A percentile compares a stretch with the other conserved stretches of the same genome.
Conservation (phyloP, 2,329 filamentous ascomycete genomes). For the Penicillium sp. region DNA sequence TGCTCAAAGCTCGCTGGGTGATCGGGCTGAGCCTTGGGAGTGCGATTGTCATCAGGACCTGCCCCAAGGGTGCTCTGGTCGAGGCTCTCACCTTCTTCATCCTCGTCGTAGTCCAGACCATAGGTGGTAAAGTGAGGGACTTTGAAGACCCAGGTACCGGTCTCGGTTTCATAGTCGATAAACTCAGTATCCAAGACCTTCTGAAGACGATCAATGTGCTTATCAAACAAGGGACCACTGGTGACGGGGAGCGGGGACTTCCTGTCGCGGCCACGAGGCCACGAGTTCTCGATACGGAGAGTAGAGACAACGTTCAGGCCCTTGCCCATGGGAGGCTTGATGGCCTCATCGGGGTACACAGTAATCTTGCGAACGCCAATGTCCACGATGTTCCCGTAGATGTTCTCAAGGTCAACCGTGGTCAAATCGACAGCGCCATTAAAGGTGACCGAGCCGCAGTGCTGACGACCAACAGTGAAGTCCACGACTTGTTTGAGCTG, state of each 20-base stretch:
- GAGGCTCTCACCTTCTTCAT: conserved; percentile 60
- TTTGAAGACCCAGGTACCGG: conserved; percentile 85
- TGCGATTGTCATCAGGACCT: conserved; percentile 56
- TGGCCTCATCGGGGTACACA: conserved; percentile 75
- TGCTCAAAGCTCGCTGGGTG: conserved; percentile 41
- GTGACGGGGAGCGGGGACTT: conserved; percentile 61
- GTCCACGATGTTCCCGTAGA: conserved; percentile 76
- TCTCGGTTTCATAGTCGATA: conserved; percentile 75
- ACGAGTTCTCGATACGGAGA: conserved; percentile 89
- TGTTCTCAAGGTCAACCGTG: conserved; percentile 75
- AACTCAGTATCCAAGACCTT: conserved; percentile 81
- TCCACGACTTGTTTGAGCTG: conserved; percentile 74
- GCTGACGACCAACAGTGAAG: conserved; percentile 81
- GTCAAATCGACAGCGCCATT: conserved; percentile 81
- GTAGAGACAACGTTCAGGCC: conserved; percentile 89
- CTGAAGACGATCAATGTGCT: conserved; percentile 80
- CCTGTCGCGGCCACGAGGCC: conserved; percentile 73
- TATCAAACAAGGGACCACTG: conserved; percentile 69
- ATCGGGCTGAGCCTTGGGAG: conserved; percentile 44
- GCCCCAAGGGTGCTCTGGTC: conserved; percentile 56
- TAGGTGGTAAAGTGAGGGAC: conserved; percentile 99
- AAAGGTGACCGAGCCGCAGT: conserved; percentile 82
- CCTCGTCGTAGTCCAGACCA: conserved; percentile 77
- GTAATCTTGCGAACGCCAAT: conserved; percentile 80
- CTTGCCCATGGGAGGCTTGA: conserved; percentile 83